A percentile compares a stretch with the other conserved stretches of the same genome.
Evolutionary conservation across 1,139 yeast species (phyloP).

Genomic region (Pneumocystis murina): DNA sequence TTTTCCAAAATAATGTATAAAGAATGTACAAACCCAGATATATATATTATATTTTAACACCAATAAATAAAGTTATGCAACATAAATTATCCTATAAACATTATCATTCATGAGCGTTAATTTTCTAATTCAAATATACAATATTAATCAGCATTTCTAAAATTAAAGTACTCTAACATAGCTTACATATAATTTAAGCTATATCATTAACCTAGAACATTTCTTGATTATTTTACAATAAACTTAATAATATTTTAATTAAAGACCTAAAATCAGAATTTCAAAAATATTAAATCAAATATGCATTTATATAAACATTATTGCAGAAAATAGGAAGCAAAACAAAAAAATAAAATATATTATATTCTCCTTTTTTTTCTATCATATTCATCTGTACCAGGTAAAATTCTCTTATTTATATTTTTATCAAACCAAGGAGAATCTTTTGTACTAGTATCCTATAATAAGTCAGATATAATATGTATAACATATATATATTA

Average conservation of each 20-base stretch:
- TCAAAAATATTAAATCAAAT: not conserved
- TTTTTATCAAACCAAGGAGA: constrained; percentile 3
- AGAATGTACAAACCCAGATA: not conserved
- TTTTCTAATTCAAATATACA: not conserved
- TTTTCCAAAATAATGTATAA: not conserved
- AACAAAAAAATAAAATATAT: not conserved
- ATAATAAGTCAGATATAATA: not conserved
- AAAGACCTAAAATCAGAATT: not conserved
- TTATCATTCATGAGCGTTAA: not conserved
- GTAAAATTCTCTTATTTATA: constrained; percentile 1
- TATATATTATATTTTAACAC: not conserved
- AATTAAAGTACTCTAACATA: not conserved
- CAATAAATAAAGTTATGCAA: not conserved
- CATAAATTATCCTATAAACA: not conserved
- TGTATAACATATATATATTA: constrained; percentile 7
- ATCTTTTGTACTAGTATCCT: constrained; percentile 1
- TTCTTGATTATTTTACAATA: not conserved
- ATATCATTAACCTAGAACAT: not conserved
- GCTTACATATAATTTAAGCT: not conserved
- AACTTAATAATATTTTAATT: not conserved
- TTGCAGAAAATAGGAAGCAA: not conserved
- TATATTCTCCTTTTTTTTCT: not conserved
- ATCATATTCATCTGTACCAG: not conserved
- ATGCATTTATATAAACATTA: not conserved
- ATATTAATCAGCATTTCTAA: not conserved